Conservation (phyloP, 257 asterid species). For the Leptodermis oblonga region DNA sequence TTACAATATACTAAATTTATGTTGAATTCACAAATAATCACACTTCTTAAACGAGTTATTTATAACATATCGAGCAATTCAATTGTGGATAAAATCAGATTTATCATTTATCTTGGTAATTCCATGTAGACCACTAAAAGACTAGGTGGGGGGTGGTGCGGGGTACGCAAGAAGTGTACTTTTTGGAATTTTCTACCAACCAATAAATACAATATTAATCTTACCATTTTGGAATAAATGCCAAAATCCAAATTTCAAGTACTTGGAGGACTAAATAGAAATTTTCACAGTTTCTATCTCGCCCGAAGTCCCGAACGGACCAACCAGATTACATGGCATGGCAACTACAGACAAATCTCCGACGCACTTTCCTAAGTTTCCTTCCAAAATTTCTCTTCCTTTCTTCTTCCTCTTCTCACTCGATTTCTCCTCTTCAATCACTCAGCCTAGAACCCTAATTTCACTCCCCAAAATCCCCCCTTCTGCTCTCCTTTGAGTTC, state of each 20-base stretch:
- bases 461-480: conserved; percentile 1
- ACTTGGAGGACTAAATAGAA: background rate
- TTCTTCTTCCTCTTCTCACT: background rate
- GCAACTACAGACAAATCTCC: background rate
- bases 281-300: too few species aligned
- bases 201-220: too few species aligned
- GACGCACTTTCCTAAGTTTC: background rate
- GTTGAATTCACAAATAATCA: too few species aligned
- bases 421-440: background rate
- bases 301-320: background rate
- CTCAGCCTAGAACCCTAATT: conserved; percentile 8
- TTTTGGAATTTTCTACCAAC: background rate
- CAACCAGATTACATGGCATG: conserved; percentile 5
- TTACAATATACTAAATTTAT: too few species aligned
- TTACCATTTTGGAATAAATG: too few species aligned
- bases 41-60: too few species aligned
- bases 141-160: background rate
- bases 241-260: too few species aligned
- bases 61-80: too few species aligned
- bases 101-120: background rate
- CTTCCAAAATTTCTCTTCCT: background rate
- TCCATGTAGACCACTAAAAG: background rate
- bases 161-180: background rate
- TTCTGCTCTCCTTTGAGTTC: background rate
- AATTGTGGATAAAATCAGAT: too few species aligned